Base-by-base conservation (phyloP, 2,329 filamentous ascomycete genomes). In the Penicillium sp. region DNA sequence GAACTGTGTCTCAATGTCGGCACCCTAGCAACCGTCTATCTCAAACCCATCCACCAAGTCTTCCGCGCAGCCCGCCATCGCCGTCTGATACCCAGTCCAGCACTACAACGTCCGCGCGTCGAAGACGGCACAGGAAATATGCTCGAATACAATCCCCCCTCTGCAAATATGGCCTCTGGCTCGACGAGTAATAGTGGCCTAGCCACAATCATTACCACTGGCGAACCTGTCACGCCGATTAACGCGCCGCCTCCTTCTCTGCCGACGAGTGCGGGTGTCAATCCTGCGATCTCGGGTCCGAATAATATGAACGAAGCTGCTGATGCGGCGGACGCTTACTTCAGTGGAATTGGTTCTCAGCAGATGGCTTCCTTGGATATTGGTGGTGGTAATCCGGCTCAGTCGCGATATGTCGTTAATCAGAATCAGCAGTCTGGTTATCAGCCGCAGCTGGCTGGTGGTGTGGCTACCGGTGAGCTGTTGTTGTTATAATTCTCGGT, bases 1-100 rank as follows among this genome's bases (percentile, higher is more conserved):
- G 93, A 99, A 69, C 92, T 99, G 82, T 97, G 93, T 65, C 80
- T 99, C 52, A 95, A 92, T 60, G 91, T 99, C 38, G 93, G 93
- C 57, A 97, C 93, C 0, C 79, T 99, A 3, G 93, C 93, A 3
- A 99, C 93, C 0, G 92, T 99, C 43, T 99, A 99, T 70, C 82
- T 99, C 41, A 99, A 99, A 70, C 93, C 93, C 3, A 92, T 99
- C 5, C 90, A 97, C 68, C 92, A 93, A 46, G 93, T 99, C 9
- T 99, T 99, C 78, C 86, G 93, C 49, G 86, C 86, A 14, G 92
- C 93, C 11, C 82, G 93, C 12, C 87, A 89, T 1, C 81, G 89
- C 18, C 84, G 84, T 49, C 78, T 99, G 2, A 79, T 83, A 47
- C 88, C 95, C 45, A 92, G 86, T 2, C 91, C 92, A 0, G 91